Evolutionary conservation across 306 rosid genomes (phyloP), one percentile per base, ranked within the genome.

Genomic region (Gastrolobium villosum): DNA sequence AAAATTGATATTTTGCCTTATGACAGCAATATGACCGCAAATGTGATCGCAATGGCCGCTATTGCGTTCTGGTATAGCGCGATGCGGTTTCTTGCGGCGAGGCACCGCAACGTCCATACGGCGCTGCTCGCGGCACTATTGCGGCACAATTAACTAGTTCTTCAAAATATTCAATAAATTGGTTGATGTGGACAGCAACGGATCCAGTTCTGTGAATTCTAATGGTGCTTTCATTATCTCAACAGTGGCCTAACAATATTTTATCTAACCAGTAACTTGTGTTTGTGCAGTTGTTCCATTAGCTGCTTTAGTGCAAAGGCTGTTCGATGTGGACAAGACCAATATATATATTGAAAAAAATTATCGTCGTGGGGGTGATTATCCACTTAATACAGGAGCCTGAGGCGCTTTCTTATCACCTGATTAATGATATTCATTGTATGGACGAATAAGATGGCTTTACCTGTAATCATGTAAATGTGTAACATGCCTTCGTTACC

Each of bases 281-380:
- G 75, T 84, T 36, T 34, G 8, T 80, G 80, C 80, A 84, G 88
- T 34, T 70, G 68, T 70, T 80, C 66, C 81, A 66, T 26, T 50
- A 39, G 28, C 11, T 57, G 71, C 64, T 62, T 45, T 63, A 1
- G 45, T 78, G 36, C 79, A 65, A 56, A 48, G 59, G 68, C 61
- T 35, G 54, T 61, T 74, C 9, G 65, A 64, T 59, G 61, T 52
- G 79, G 60, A 74, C 64, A 74, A 60, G 82, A 53, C 57, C 75
- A 40, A 46, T 32, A 39, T 35, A 39, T 35, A 37, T 37, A 59
- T 63, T 67, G 65, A 64, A 74, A 68, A 44, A 10, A 66, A 11
- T 59, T 54, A 64, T 57, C 35, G 52, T 60, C 44, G 72, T 78
- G 69, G 70, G 69, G 70, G 45, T 35, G 28, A 43, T 61, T 65